These are phyloP conservation scores for Boletus semigastroideus DNA, from an alignment of 1,284 basidiomycete genomes.

Conservation along the genomic window DNA sequence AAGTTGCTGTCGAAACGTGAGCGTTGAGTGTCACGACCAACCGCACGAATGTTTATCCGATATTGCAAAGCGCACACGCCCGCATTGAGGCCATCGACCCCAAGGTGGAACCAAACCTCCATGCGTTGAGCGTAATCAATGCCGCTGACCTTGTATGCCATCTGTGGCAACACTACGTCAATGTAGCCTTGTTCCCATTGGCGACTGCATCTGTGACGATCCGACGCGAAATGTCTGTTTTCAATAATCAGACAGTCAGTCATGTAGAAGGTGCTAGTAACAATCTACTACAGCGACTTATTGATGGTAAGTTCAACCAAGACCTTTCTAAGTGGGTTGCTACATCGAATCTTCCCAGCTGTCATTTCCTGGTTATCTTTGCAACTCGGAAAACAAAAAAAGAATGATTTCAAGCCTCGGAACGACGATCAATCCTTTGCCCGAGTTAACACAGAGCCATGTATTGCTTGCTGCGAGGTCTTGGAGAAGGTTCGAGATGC, in stretches of 20 bases:
- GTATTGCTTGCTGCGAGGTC: constrained; percentile 83
- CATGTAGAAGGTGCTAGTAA: constrained; percentile 89
- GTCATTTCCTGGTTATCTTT: constrained; percentile 68
- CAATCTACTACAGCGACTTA: constrained; percentile 76
- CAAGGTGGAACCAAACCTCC: constrained; percentile 81
- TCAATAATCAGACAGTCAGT: constrained; percentile 88
- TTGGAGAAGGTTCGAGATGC: constrained; percentile 80
- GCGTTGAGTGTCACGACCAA: constrained; percentile 23
- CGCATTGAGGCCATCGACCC: constrained; percentile 74
- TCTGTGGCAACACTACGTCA: constrained; percentile 96
- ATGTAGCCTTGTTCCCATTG: constrained; percentile 88
- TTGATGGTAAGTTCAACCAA: constrained; percentile 64
- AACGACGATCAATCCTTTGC: constrained; percentile 96
- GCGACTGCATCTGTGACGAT: constrained; percentile 84
- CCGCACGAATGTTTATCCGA: constrained; percentile 3
- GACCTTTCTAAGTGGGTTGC: neutral
- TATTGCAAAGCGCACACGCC: constrained; percentile 57
- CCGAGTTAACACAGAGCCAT: constrained; percentile 94
- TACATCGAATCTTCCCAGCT: constrained; percentile 39
- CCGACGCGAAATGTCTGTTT: constrained; percentile 91
- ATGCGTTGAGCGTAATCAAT: constrained; percentile 65
- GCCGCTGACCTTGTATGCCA: constrained; percentile 89
- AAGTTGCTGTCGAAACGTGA: constrained; percentile 89
- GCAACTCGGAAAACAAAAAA: constrained; percentile 91
- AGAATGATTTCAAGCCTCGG: constrained; percentile 94